Base-by-base conservation (phyloP, 345 rosid species). In the Camelina laxa region DNA sequence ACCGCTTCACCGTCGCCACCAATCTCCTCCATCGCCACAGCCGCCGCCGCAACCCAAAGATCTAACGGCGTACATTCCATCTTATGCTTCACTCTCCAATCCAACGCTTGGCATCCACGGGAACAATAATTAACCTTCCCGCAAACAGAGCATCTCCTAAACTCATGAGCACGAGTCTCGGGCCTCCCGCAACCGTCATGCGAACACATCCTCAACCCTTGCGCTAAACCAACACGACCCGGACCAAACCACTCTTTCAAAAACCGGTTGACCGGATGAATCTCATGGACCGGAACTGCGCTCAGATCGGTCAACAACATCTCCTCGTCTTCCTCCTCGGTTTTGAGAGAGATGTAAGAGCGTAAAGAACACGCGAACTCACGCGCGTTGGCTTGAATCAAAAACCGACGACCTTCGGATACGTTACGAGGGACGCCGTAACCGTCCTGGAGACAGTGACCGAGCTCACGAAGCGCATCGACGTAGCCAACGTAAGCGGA, bases 91-190 rank as follows among this genome's bases (percentile, higher is more conserved):
- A 81, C 38, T 82, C 84, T 89, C 98, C 98, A 94, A 75, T 94
- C 98, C 8, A 85, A 82, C 55, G 98, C 98, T 65, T 94, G 98
- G 44, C 98, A 94, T 0, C 87, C 98, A 20, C 97, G 86, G 0
- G 98, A 94, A 64, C 98, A 94, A 48, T 94, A 94, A 70, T 89
- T 89, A 19, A 91, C 98, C 4, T 69, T 79, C 39, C 97, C 90
- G 69, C 98, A 94, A 11, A 84, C 96, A 0, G 97, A 91, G 64
- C 98, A 94, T 60, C 96, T 76, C 69, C 98, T 77, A 36, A 89
- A 94, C 83, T 94, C 98, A 22, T 86, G 89, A 2, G 82, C 49
- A 67, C 96, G 78, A 6, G 97, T 89, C 91, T 94, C 97, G 20
- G 98, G 93, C 78, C 91, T 75, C 4, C 95, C 96, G 53, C 92